A percentile compares a stretch with the other conserved stretches of the same genome.
Conservation (phyloP, 108 stramenopile genomes). For the Cylindrotheca fusiformis region DNA sequence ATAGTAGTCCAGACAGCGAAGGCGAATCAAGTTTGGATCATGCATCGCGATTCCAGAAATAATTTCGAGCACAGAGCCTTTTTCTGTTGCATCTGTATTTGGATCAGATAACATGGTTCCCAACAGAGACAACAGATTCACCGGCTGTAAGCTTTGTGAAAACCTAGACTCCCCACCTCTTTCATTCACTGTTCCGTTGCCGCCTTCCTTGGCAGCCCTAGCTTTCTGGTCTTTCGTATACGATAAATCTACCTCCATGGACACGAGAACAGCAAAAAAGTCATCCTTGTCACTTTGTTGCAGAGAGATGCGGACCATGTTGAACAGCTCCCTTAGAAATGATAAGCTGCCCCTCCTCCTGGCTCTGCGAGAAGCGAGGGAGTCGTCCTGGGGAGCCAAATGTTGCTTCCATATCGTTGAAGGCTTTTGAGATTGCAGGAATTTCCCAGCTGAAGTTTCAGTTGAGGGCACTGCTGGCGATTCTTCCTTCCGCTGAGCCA, state of each 20-base stretch:
- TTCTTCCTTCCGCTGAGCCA: constrained; percentile 13
- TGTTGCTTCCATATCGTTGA: constrained; percentile 73
- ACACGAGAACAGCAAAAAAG: constrained; percentile 66
- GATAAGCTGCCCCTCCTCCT: constrained; percentile 70
- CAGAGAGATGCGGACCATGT: constrained; percentile 78
- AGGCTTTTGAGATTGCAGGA: constrained; percentile 14
- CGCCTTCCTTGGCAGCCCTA: neutral
- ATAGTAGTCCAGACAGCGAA: constrained; percentile 61
- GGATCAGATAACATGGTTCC: constrained; percentile 71
- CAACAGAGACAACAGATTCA: constrained; percentile 66
- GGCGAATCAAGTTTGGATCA: constrained; percentile 68
- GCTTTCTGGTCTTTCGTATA: constrained; percentile 7
- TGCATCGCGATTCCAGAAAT: constrained; percentile 73
- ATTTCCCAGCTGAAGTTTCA: constrained; percentile 26
- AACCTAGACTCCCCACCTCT: neutral
- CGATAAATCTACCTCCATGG: constrained; percentile 46
- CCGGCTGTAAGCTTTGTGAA: too few species aligned
- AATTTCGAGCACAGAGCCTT: constrained; percentile 76
- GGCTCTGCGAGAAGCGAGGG: constrained; percentile 56
- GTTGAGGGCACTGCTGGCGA: neutral
- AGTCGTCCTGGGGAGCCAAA: constrained; percentile 77
- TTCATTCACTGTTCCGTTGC: neutral
- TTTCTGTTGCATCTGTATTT: constrained; percentile 56
- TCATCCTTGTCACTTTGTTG: constrained; percentile 86
- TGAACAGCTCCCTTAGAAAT: constrained; percentile 82